Base-by-base conservation (phyloP, 768 basidiomycete genomes). In the Boletus speciosus region DNA sequence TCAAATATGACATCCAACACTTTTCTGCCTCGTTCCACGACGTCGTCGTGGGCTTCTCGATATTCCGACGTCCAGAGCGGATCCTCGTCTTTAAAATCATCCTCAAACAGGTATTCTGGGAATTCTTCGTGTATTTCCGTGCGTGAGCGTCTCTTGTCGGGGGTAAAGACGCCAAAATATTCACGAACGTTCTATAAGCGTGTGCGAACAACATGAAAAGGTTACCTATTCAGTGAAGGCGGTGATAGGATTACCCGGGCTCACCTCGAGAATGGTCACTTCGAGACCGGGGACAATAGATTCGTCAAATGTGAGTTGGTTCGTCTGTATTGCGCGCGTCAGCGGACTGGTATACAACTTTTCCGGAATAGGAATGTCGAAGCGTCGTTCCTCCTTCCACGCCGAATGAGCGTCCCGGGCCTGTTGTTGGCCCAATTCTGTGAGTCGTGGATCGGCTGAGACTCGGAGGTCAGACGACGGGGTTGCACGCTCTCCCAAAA, bases 161-260 rank as follows among this genome's bases (percentile, higher is more conserved):
- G 88, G 1, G 85, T 86, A 60, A 85, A 85, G 5, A 78, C 73
- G 0, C 86, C 86, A 49, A 77, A 1, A 8, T 27, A 74, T 67
- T 88, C 87, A 38, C 85, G 79, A 42, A 81, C 76, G 55, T 85
- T 77, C 86, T 88, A 16, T 21, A 42, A 31, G 19, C 11, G 31
- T 15, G 27, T 21, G 21, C 34, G n/a, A 21, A 27, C n/a, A 15
- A 4, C 45, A 49, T 21, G 27, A 7, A 3, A 8, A 10, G 34
- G 27, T 10, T n/a, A 7, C 12, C 11, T 3, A 14, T 15, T 5
- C 7, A 41, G 40, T 34, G n/a, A 21, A n/a, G 19, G 11, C 15
- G 31, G 31, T 27, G 31, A 27, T 27, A 25, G 31, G 23, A 21
- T n/a, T 3, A 29, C 6, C 46, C 2, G 6, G 9, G 21, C 31